Base-by-base conservation (phyloP, 2,329 filamentous ascomycete species). In the Grosmannia clavigera region DNA sequence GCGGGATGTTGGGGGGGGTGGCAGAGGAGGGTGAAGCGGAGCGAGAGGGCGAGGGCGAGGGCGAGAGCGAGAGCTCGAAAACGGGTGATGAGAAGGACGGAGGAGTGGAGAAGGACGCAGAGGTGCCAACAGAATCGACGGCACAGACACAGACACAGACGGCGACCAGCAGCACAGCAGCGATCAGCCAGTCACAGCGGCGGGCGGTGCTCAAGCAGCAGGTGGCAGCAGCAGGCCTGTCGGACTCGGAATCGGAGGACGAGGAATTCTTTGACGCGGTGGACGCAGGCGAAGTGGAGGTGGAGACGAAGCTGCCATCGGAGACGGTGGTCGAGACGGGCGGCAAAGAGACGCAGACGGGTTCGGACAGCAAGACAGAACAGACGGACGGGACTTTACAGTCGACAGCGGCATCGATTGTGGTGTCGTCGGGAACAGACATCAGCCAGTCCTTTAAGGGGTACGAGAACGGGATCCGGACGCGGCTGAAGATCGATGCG, bases 241-340 rank as follows among this genome's bases (percentile, higher is more conserved):
- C 89, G 0, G 91, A 92, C 59, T 89, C 85, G 1, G 87, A 92
- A 61, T 88, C 90, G 3, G 87, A 88, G 40, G 86, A 87, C 35
- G 90, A 90, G 55, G 92, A 97, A 70, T 99, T 99, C 71, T 99
- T 97, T 67, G 94, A 99, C 73, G 94, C 94, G 10, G 87, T 99
- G 6, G 94, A 95, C 71, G 89, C 92, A 51, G 94, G 94, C 16
- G 88, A 94, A 68, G 89, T 97, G 19, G 86, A 95, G 66, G 84
- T 95, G 5, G 83, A 86, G 61, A 72, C 77, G n/a, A 78, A 90
- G 9, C 59, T 64, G 74, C 83, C 86, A 5, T 72, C 76, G 50
- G 72, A 80, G 22, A 38, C 54, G n/a, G 53, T 9, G 46, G 29
- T n/a, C 3, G 35, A 52, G 48, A 35, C n/a, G n/a, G n/a, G 9